Evolutionary conservation across 257 asterid species (phyloP), one percentile per base, ranked within the genome.

Genomic region (Ilex aquifolium): DNA sequence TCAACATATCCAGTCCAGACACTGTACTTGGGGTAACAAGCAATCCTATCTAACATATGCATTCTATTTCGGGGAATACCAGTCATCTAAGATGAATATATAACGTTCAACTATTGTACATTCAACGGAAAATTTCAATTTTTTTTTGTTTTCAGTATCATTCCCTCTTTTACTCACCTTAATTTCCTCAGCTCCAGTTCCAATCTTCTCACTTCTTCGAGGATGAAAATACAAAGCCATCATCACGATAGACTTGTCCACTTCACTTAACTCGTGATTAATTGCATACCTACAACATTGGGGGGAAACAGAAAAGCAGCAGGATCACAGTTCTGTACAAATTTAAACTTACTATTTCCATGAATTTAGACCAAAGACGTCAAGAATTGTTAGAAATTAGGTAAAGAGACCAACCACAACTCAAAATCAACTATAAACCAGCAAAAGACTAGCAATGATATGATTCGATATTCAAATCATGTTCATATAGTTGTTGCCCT

Each of bases 201-300:
- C 96, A 57, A 67, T 74, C 71, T 93, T 93, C 69, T 81, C 86
- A 14, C 65, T 60, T 73, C 75, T 72, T 56, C 82, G 85, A 6
- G 99, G 97, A 80, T 93, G 99, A 65, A 78, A 90, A 46, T 64
- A 76, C 52, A 93, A 77, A 66, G 88, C 96, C 63, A 55, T 77
- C 76, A 84, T 66, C 40, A 80, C 96, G 53, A 73, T 31, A 59
- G 82, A 70, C 67, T 80, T 81, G 62, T 93, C 99, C 40, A 71
- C 83, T 48, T 75, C 90, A 31, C 60, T 77, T 50, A 93, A 66
- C 69, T n/a, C 65, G 48, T 67, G 7, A 64, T 80, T 76, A 17
- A 73, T 51, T 58, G 86, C 85, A 68, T 81, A 78, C 79, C 99
- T 93, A 73, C 50, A 64, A 72, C 70, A 64, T 55, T 40, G 59